A percentile compares a stretch with the other conserved stretches of the same genome.
These are phyloP conservation scores for Plantago coronopus DNA, from an alignment of 305 asterid genomes.

Conservation along the genomic window DNA sequence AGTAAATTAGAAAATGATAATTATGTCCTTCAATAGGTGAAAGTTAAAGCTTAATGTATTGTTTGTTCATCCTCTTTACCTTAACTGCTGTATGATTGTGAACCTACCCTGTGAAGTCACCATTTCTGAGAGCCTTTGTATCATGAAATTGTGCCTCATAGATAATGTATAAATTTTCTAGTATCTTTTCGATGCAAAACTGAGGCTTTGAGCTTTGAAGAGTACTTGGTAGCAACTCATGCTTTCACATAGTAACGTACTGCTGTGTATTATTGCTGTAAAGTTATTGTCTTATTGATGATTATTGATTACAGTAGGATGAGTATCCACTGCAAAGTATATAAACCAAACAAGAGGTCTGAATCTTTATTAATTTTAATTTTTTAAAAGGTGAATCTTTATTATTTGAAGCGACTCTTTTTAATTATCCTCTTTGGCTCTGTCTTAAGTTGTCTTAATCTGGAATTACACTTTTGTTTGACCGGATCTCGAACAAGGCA, in stretches of 20 bases:
- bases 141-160: background rate
- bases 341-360: background rate
- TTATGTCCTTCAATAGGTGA: constrained; percentile 1
- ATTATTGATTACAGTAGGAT: background rate
- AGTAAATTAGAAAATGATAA: constrained; percentile 15
- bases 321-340: constrained; percentile 5
- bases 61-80: constrained; percentile 1
- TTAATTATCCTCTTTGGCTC: no score
- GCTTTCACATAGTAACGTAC: background rate
- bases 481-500: no score
- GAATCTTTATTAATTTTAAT: background rate
- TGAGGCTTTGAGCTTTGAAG: constrained; percentile 4
- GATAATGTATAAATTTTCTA: background rate
- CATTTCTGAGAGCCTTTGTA: constrained; percentile 3
- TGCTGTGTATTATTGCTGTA: no score
- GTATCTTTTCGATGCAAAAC: constrained; percentile 1
- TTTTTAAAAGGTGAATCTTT: no score
- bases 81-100: constrained; percentile 3
- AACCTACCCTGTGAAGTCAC: constrained; percentile 16
- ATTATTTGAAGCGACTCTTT: no score
- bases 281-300: background rate
- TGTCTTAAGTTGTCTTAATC: constrained; percentile 1
- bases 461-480: constrained; percentile 7
- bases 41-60: constrained; percentile 8
- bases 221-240: constrained; percentile 8